Evolutionary conservation across 345 rosid species (phyloP).

Genomic region (Citrus sp.): DNA sequence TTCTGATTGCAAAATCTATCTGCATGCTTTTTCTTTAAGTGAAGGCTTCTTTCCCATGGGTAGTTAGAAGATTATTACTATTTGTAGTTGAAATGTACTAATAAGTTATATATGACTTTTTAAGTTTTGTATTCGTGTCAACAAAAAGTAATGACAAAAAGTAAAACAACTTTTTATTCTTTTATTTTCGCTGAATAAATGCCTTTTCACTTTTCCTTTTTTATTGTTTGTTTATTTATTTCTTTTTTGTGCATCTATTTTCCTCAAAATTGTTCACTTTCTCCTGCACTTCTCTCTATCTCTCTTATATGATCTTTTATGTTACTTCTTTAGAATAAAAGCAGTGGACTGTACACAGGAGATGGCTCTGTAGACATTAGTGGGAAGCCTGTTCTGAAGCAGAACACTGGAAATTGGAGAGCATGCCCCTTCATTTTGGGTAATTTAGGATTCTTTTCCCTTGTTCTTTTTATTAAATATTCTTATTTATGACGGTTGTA

Average conservation of each 20-base stretch:
- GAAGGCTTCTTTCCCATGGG: neutral
- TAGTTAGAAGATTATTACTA: neutral
- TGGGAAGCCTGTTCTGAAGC: constrained; percentile 75
- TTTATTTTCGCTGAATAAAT: neutral
- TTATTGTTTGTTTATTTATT: neutral
- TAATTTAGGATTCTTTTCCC: constrained; percentile 18
- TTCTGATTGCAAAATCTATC: neutral
- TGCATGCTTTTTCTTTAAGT: neutral
- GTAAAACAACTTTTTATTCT: neutral
- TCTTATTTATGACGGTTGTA: constrained; percentile 12
- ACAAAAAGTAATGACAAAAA: neutral
- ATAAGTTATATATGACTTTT: neutral
- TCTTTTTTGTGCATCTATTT: neutral
- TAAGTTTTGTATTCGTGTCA: neutral
- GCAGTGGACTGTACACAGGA: constrained; percentile 54
- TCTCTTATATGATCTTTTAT: neutral
- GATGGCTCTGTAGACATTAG: constrained; percentile 86
- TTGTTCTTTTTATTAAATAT: neutral
- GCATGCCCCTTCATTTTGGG: constrained; percentile 95
- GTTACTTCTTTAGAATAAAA: constrained; percentile 28
- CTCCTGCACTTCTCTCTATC: neutral
- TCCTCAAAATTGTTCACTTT: neutral
- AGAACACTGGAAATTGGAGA: constrained; percentile 89
- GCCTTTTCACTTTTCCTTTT: neutral
- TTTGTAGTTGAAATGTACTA: neutral